Conservation (phyloP, 2,329 filamentous ascomycete species). For the Blastomyces emzantsi region DNA sequence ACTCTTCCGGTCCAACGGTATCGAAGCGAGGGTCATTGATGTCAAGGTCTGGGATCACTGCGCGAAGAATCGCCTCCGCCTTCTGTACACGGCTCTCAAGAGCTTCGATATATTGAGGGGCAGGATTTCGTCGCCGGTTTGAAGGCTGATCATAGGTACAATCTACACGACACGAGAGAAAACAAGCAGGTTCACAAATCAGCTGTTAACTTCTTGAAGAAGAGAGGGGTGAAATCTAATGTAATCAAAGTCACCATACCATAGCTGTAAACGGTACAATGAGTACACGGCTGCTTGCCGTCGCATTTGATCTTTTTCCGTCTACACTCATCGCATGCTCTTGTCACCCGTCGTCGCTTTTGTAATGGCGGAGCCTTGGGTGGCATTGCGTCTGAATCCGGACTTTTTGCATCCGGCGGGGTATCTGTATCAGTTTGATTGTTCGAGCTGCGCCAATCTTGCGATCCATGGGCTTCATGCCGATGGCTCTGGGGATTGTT, state of each 20-base stretch:
- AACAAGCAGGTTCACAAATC: constrained; percentile 4
- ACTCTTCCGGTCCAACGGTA: constrained; percentile 56
- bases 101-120: constrained; percentile 86
- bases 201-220: constrained; percentile 3
- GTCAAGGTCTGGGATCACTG: constrained; percentile 74
- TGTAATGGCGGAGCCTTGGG: constrained; percentile 49
- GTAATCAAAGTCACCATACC: constrained; percentile 47
- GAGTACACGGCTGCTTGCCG: constrained; percentile 80
- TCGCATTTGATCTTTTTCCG: constrained; percentile 85
- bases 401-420: constrained; percentile 6
- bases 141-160: constrained; percentile 95
- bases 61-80: constrained; percentile 68
- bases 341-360: constrained; percentile 67
- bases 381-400: constrained; percentile 22
- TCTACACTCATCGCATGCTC: constrained; percentile 73
- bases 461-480: neutral
- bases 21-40: constrained; percentile 79
- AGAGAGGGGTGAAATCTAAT: neutral
- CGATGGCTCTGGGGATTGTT: neutral
- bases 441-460: constrained; percentile 4
- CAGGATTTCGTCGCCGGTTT: constrained; percentile 80
- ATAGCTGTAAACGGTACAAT: constrained; percentile 98
- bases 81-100: constrained; percentile 74
- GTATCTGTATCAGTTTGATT: constrained; percentile 3
- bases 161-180: constrained; percentile 44